Percentiles rank a stretch among this genome's conserved stretches.
Conservation (phyloP, 2,329 filamentous ascomycete species). For the Colletotrichum horii region DNA sequence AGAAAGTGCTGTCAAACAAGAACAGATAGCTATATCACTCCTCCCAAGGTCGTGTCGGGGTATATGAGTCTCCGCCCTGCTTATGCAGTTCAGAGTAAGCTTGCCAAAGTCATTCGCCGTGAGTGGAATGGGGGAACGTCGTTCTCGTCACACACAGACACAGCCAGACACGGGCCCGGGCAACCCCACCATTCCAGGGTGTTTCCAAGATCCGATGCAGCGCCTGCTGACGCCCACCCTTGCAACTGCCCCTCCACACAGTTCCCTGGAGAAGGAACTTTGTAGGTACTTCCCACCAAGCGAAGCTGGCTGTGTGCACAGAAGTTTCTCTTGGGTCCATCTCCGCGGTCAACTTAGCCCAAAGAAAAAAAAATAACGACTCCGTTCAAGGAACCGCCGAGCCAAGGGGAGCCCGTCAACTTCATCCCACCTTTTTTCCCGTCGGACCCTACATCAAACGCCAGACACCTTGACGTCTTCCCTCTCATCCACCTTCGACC, state of each 20-base stretch:
- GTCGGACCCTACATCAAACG: neutral
- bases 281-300: fast-evolving
- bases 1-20: no score
- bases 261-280: neutral
- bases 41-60: neutral
- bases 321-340: neutral
- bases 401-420: neutral
- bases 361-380: neutral
- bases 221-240: conserved; percentile 13
- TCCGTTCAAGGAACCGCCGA: neutral
- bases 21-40: neutral
- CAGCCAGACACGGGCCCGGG: neutral
- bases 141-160: neutral
- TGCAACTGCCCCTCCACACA: conserved; percentile 2
- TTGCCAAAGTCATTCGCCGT: neutral
- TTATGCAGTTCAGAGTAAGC: neutral
- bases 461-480: neutral
- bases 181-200: conserved; percentile 18
- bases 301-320: neutral
- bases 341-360: neutral
- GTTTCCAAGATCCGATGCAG: conserved; percentile 20
- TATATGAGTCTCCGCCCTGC: neutral
- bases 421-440: conserved; percentile 10
- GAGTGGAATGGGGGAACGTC: neutral
- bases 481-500: neutral